Conservation (phyloP, 495 filamentous ascomycete species). For the Podospora comata region DNA sequence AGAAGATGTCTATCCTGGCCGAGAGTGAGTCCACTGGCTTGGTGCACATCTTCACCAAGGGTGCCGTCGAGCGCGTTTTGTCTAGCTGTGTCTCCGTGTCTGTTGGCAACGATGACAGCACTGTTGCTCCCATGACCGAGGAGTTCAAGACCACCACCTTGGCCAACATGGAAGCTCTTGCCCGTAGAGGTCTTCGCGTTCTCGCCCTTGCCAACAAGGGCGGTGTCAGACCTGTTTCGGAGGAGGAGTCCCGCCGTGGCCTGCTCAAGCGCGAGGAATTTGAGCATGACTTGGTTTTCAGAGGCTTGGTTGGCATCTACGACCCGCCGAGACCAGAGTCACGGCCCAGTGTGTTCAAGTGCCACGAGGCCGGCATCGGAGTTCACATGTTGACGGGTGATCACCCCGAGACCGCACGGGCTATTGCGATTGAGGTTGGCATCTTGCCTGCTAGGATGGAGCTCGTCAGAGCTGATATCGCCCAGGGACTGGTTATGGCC, state of each 20-base stretch:
- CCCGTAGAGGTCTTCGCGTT: conserved; percentile 71
- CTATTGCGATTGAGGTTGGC: conserved; percentile 72
- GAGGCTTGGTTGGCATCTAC: conserved; percentile 67
- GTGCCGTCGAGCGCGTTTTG: conserved; percentile 76
- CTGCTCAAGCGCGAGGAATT: conserved; percentile 33
- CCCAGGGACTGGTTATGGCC: conserved; percentile 57
- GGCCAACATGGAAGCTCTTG: conserved; percentile 60
- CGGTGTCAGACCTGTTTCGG: conserved; percentile 11
- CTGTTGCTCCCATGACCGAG: conserved; percentile 49
- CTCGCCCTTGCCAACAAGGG: conserved; percentile 63
- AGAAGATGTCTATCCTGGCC: conserved; percentile 79
- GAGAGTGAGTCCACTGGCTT: conserved; percentile 30
- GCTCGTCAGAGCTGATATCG: conserved; percentile 48
- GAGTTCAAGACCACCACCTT: conserved; percentile 58
- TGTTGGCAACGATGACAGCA: conserved; percentile 32
- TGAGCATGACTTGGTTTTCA: conserved; percentile 56
- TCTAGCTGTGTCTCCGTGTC: conserved; percentile 30
- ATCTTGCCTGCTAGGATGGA: conserved; percentile 62
- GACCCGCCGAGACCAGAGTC: conserved; percentile 71
- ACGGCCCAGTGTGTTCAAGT: conserved; percentile 59
- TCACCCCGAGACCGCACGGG: conserved; percentile 68
- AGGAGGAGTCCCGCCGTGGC: conserved; percentile 37
- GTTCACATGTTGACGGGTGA: conserved; percentile 83
- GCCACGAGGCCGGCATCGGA: conserved; percentile 65
- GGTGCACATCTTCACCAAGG: conserved; percentile 66